phyloP scores from a whole-genome alignment of 495 filamentous ascomycete species.

The Ascodesmis nigricans region DNA sequence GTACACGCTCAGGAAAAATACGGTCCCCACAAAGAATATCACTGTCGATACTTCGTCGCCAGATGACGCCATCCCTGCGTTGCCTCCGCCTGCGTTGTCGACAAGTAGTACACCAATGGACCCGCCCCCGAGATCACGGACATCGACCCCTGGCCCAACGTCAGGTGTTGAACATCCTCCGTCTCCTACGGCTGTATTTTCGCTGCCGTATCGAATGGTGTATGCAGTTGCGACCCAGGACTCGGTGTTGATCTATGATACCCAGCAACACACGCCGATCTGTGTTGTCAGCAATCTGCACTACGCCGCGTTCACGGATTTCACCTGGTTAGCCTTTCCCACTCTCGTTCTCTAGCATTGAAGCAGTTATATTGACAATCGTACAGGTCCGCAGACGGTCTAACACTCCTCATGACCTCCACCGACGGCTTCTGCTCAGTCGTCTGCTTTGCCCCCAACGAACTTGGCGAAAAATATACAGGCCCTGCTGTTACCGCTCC shows the following conservation, averaged over 20 bases:
- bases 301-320: conserved; percentile 88
- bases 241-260: conserved; percentile 89
- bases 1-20: conserved; percentile 53
- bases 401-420: conserved; percentile 82
- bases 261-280: conserved; percentile 81
- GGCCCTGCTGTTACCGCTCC: conserved; percentile 34
- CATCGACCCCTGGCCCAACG: conserved; percentile 14
- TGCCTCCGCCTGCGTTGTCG: conserved; percentile 50
- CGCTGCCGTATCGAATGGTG: conserved; percentile 74
- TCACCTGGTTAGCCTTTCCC: conserved; percentile 52
- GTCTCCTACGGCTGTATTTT: conserved; percentile 48
- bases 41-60: conserved; percentile 79
- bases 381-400: conserved; percentile 74
- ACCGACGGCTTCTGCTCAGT: conserved; percentile 96
- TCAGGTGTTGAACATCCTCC: conserved; percentile 31
- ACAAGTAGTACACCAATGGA: conserved; percentile 49
- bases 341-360: no score
- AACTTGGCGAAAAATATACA: conserved; percentile 70
- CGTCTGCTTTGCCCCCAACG: conserved; percentile 59
- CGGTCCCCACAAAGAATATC: conserved; percentile 58
- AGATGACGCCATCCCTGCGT: conserved; percentile 58
- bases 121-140: conserved; percentile 40
- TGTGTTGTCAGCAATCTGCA: conserved; percentile 91
- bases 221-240: conserved; percentile 97
- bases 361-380: conserved; percentile 19